Base-by-base conservation (phyloP, 345 rosid genomes). In the Aquilaria yunnanensis region DNA sequence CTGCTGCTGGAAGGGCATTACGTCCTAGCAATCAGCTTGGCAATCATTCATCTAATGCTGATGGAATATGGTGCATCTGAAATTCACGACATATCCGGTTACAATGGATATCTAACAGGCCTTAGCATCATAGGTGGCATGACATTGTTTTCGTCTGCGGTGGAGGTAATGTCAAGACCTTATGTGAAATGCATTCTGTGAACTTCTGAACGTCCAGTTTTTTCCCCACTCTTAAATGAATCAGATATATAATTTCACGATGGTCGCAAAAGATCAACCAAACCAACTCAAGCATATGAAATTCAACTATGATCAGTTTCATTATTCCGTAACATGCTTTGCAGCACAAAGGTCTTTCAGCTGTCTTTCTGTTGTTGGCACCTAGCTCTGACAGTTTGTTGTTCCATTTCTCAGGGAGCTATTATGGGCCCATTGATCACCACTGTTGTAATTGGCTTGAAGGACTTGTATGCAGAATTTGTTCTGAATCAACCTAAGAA, bases 351-450 rank as follows among this genome's bases (percentile, higher is more conserved):
- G 7, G 43, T 9, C 43, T 37, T 3, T 5, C 43, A 37, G 43
- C 8, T 37, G 43, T 37, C 43, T 37, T 37, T 5, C 43, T 4
- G 8, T 37, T 0, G 2, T 37, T 37, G 43, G 8, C 23, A 23
- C 23, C 23, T 23, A 23, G 23, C 32, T 16, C 60, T 7, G 31
- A 12, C 5, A 37, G 8, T 37, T 37, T 3, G 7, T 57, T 12
- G 58, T 32, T 56, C 32, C 30, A 59, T 37, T 37, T 57, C 59
- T 63, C 82, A 94, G 99, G 97, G 99, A 70, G 99, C 99, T 32
- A 90, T 94, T 56, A 94, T 90, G 99, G 99, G 97, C 3, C 99
- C 99, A 2, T 76, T 94, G 76, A 88, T 94, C 69, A 90, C 97
- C 8, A 94, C 99, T 0, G 96, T 90, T 56, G 85, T 94, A 67